Base-by-base conservation (phyloP, 306 rosid species). In the Biancaea sappan region DNA sequence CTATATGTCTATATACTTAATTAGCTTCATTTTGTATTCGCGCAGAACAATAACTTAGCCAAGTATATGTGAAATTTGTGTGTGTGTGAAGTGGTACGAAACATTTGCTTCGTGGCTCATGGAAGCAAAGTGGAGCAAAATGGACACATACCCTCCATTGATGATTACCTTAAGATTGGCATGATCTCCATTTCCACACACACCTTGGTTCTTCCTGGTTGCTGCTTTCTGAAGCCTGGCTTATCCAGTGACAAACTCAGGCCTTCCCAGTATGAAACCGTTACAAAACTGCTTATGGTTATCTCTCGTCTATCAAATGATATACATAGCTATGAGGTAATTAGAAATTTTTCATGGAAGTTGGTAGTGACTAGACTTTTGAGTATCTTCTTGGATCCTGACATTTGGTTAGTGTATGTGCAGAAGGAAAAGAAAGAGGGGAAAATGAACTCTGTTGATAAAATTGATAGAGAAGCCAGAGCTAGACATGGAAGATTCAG, bases 371-470 rank as follows among this genome's bases (percentile, higher is more conserved):
- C n/a, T n/a, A n/a, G n/a, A n/a, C 6, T 29, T 24, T 41, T 11
- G 22, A 24, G 52, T 37, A 16, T 52, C 13, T 51, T 26, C 63
- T 14, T 57, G 44, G 28, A 61, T 9, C 14, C 11, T 44, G 21
- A 46, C 16, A 34, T 58, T n/a, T 18, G 5, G 34, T 58, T 14
- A n/a, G 31, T 56, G 4, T 53, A 4, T 4, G 7, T 9, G 59
- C 81, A 84, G 88, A 84, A n/a, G 78, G 88, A 80, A 74, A 81
- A 63, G 53, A 31, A 48, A 15, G 84, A 69, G 13, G 83, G 83
- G 10, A 77, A 61, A 21, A 4, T 70, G 22, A 84, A 84, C 74
- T 77, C 41, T 1, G 57, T 50, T 59, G 47, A 32, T 81, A 22
- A 63, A 64, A 73, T 4, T 81, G 57, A 22, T 37, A 35, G 70